These are phyloP conservation scores for Colletotrichum endophyticum DNA, from an alignment of 2,329 filamentous ascomycete genomes.

Conservation along the genomic window DNA sequence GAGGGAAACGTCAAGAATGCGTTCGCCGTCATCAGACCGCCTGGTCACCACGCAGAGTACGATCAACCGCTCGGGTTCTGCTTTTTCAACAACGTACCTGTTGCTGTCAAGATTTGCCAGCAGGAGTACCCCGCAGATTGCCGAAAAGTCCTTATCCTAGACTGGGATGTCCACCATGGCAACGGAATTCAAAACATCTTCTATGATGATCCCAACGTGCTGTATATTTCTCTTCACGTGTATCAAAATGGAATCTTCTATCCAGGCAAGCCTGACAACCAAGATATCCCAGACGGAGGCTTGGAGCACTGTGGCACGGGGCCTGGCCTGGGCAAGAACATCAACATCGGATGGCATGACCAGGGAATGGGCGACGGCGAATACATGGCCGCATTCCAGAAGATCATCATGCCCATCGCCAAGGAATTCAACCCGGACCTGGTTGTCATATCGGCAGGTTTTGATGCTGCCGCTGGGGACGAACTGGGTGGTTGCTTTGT, in stretches of 20 bases:
- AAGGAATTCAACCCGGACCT: conserved; percentile 93
- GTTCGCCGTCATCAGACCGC: conserved; percentile 92
- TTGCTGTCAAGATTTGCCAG: conserved; percentile 89
- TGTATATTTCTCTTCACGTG: conserved; percentile 95
- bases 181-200: conserved; percentile 98
- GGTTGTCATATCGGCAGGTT: conserved; percentile 93
- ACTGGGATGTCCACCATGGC: conserved; percentile 85
- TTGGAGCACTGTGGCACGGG: conserved; percentile 64
- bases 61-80: conserved; percentile 92
- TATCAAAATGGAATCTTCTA: conserved; percentile 87
- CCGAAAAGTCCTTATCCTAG: conserved; percentile 88
- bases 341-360: conserved; percentile 71
- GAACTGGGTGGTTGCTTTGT: conserved; percentile 93
- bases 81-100: conserved; percentile 96
- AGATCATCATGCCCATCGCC: conserved; percentile 95
- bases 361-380: conserved; percentile 94
- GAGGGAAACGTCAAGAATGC: conserved; percentile 87
- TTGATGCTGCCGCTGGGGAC: conserved; percentile 94
- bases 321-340: conserved; percentile 62
- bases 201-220: conserved; percentile 90
- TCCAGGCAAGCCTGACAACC: conserved; percentile 68
- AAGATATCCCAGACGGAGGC: conserved; percentile 63
- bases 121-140: conserved; percentile 79
- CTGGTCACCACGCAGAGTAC: conserved; percentile 92
- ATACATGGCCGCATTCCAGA: conserved; percentile 95